These are phyloP conservation scores for Leucosporidium creatinivorum DNA, from an alignment of 768 basidiomycete species.

Conservation along the genomic window DNA sequence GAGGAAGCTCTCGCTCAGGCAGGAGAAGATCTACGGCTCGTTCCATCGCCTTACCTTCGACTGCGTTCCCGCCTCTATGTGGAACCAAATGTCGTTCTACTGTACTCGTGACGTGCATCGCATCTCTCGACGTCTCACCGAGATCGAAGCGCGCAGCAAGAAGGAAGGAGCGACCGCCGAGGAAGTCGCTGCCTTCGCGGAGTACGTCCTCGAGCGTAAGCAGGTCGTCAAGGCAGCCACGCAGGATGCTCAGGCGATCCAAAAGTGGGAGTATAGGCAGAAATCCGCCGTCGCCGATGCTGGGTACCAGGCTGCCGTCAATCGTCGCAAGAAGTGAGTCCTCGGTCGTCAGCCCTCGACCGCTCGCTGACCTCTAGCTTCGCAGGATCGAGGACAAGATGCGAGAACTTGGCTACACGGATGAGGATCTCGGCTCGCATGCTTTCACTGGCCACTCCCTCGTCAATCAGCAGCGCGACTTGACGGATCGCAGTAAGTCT, in stretches of 20 bases:
- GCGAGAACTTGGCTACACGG: constrained; percentile 8
- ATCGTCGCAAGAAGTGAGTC: neutral
- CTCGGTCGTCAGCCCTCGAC: neutral
- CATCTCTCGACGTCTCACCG: constrained; percentile 1
- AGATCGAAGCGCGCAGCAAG: neutral
- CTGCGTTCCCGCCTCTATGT: neutral
- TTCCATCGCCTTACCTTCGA: neutral
- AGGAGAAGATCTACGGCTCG: neutral
- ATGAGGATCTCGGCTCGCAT: neutral
- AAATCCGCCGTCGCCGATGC: too few species aligned
- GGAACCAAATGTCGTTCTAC: neutral
- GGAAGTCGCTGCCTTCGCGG: neutral
- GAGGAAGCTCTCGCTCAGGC: neutral
- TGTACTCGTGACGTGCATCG: neutral
- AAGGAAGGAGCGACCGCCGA: neutral
- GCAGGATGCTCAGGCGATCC: neutral
- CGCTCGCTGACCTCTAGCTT: neutral
- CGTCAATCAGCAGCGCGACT: neutral
- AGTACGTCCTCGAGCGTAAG: neutral
- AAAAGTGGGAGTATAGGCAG: neutral
- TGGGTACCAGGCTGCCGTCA: neutral
- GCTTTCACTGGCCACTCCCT: neutral
- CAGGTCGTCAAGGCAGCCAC: neutral
- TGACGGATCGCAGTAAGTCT: neutral
- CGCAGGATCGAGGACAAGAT: constrained; percentile 19